phyloP scores from a whole-genome alignment of 495 filamentous ascomycete species.

The Hypoxylon subgilvum region DNA sequence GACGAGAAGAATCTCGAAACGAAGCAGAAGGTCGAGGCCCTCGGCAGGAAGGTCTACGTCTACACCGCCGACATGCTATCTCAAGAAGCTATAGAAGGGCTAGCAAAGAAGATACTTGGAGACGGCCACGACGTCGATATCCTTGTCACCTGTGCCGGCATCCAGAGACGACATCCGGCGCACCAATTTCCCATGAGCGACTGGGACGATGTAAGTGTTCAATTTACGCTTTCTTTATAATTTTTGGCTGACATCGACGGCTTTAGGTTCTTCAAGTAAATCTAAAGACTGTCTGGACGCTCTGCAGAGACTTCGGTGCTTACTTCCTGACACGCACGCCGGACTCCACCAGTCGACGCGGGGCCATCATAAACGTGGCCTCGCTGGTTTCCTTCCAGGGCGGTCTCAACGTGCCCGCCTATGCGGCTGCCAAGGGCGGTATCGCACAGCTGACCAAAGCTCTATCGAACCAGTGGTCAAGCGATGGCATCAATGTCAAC shows the following conservation, averaged over 20 bases:
- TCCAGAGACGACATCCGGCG: slow-evolving; percentile 79
- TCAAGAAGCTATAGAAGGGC: slow-evolving; percentile 60
- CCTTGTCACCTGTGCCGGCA: slow-evolving; percentile 84
- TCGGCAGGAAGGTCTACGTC: slow-evolving; percentile 72
- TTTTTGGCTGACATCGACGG: no score
- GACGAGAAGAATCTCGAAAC: slow-evolving; percentile 55
- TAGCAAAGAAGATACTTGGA: slow-evolving; percentile 66
- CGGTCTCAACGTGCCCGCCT: slow-evolving; percentile 87
- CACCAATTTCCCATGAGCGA: slow-evolving; percentile 80
- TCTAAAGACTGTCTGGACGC: slow-evolving; percentile 78
- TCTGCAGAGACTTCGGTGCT: slow-evolving; percentile 83
- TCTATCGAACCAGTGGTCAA: slow-evolving; percentile 85
- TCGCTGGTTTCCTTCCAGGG: slow-evolving; percentile 89
- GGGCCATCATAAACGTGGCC: slow-evolving; percentile 85
- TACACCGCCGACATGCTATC: slow-evolving; percentile 77
- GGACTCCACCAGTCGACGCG: slow-evolving; percentile 62
- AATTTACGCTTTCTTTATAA: no score
- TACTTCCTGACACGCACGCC: slow-evolving; percentile 73
- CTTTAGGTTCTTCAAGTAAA: slow-evolving; percentile 92
- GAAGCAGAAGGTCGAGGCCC: slow-evolving; percentile 62
- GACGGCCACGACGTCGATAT: slow-evolving; percentile 70
- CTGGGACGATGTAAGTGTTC: no score
- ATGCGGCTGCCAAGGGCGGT: slow-evolving; percentile 87
- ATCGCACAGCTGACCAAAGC: slow-evolving; percentile 87
- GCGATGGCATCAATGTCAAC: slow-evolving; percentile 78